Conservation (phyloP, 2,329 filamentous ascomycete genomes). For the Aspergillus sp. region DNA sequence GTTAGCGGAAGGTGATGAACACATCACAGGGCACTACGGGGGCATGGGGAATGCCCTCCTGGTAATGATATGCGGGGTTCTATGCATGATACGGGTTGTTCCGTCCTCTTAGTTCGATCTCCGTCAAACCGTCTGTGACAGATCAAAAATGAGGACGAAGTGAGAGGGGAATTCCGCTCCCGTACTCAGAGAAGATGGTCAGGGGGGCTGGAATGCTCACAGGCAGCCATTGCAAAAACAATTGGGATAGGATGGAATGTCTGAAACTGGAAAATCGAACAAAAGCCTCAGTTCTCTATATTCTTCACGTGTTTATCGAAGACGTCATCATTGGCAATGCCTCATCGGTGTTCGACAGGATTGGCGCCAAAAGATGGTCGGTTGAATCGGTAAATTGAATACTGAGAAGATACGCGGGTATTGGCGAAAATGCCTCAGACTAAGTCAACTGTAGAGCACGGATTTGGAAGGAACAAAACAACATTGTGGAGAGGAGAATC, state of each 20-base stretch:
- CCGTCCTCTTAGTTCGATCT: not conserved
- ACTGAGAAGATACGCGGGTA: not conserved
- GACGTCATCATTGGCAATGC: not conserved
- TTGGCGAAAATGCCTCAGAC: not conserved
- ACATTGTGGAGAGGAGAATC: not conserved
- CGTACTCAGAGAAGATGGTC: not conserved
- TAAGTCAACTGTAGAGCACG: not conserved
- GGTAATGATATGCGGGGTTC: not conserved
- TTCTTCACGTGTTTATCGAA: not conserved
- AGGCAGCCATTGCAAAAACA: too few relatives aligned
- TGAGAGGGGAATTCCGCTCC: not conserved
- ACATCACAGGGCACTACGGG: not conserved
- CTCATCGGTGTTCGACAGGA: slow-evolving; percentile 1
- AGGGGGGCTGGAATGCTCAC: not conserved
- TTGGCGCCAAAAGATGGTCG: not conserved
- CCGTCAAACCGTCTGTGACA: not conserved
- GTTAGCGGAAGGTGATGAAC: not conserved
- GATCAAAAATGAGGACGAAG: not conserved
- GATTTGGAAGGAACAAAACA: not conserved
- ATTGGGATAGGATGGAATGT: not conserved
- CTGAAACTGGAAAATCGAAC: not conserved
- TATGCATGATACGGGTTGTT: not conserved
- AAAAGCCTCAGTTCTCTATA: not conserved
- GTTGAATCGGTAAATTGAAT: not conserved
- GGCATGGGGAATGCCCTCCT: not conserved